These are phyloP conservation scores for Aegilops umbellulata DNA, from an alignment of 176 grass and related monocot species.

Conservation along the genomic window DNA sequence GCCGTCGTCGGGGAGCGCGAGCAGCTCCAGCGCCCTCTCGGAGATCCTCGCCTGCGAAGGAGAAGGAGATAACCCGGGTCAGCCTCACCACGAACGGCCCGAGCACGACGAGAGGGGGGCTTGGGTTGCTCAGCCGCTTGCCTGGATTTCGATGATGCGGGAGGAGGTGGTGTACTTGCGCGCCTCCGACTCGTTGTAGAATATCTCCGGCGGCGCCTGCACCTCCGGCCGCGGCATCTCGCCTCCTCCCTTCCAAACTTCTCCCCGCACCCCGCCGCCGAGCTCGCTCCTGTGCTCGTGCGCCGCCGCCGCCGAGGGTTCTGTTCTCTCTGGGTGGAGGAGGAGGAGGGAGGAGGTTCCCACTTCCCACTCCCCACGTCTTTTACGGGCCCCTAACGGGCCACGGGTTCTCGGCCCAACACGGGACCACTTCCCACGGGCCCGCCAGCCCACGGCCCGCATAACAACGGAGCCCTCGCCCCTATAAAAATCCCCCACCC, in stretches of 20 bases:
- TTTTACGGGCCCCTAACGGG: not conserved
- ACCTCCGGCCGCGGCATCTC: conserved; percentile 86
- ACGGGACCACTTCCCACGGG: not conserved
- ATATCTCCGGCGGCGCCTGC: conserved; percentile 93
- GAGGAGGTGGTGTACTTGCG: conserved; percentile 98
- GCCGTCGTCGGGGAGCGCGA: conserved; percentile 69
- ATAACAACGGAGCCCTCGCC: not conserved
- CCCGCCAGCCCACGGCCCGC: not conserved
- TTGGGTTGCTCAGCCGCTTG: not conserved
- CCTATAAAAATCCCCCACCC: conserved; percentile 19
- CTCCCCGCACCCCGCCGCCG: no score
- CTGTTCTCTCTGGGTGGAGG: not conserved
- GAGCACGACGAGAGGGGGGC: not conserved
- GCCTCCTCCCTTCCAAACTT: no score
- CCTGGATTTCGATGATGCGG: conserved; percentile 97
- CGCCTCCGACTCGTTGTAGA: conserved; percentile 92
- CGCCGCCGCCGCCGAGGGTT: conserved; percentile 29
- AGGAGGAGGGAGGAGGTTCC: no score
- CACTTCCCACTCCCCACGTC: not conserved
- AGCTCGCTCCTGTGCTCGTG: not conserved
- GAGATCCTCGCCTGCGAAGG: conserved; percentile 72
- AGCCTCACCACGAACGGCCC: not conserved
- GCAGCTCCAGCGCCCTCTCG: conserved; percentile 88
- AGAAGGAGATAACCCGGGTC: not conserved
- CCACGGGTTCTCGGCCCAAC: not conserved